Evolutionary conservation across 2,329 filamentous ascomycete species (phyloP).

Genomic region (Drechslerella coelobrocha): DNA sequence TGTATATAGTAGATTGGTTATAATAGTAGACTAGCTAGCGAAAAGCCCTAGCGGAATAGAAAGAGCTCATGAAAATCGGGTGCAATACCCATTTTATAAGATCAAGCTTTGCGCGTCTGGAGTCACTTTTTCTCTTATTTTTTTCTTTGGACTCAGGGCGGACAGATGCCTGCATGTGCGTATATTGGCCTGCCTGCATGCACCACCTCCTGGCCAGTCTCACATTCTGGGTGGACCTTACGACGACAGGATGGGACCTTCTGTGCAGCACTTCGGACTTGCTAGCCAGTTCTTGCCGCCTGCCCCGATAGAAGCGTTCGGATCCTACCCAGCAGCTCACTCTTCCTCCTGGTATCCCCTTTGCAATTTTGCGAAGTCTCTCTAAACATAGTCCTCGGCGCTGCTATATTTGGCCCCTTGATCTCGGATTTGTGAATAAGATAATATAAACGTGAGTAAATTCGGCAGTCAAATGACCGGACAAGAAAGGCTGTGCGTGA

Average conservation of each 20-base stretch:
- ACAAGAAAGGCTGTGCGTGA: too few species aligned
- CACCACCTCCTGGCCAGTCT: neutral
- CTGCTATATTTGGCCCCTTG: too few species aligned
- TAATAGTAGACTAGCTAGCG: too few species aligned
- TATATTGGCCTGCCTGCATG: neutral
- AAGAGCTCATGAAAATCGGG: neutral
- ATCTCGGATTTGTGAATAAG: too few species aligned
- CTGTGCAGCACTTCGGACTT: conserved; percentile 1
- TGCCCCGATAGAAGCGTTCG: neutral
- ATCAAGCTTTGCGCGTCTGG: neutral
- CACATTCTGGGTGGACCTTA: neutral
- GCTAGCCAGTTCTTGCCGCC: neutral
- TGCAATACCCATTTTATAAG: conserved; percentile 1
- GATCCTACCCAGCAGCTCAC: neutral
- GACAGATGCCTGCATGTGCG: neutral
- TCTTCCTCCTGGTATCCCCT: neutral
- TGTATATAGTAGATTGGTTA: too few species aligned
- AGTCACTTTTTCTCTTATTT: neutral
- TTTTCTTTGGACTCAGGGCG: too few species aligned
- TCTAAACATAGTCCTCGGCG: too few species aligned
- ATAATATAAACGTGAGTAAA: too few species aligned
- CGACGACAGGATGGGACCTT: neutral
- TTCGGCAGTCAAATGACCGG: too few species aligned
- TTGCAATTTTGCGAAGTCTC: neutral
- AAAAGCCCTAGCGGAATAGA: neutral